Evolutionary conservation across 2,329 filamentous ascomycete species (phyloP), one percentile per base, ranked within the genome.

Genomic region (Atkinsonella texensis): DNA sequence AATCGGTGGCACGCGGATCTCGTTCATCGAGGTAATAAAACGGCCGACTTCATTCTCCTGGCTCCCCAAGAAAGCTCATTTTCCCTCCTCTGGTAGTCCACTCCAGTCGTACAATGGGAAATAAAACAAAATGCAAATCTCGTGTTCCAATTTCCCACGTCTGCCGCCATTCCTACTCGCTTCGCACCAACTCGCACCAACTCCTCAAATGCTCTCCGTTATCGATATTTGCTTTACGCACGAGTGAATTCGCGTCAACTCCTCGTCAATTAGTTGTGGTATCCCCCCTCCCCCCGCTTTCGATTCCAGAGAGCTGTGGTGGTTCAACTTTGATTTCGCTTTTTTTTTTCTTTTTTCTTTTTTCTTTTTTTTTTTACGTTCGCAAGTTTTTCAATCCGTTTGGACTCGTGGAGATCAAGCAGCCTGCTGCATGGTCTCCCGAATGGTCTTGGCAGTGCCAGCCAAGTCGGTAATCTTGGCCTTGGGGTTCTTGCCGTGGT

Each of bases 401-500:
- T 49, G 23, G 8, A 5, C 8, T 23, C 2, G 13, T 20, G 10
- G 41, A 12, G 2, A 28, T 50, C 33, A 47, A 39, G 53, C 50
- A 20, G 47, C 47, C 47, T 52, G 54, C 54, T 58, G 55, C 43
- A 57, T 53, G 15, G 51, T 48, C 23, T 55, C 53, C 13, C 51
- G 48, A 32, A 58, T 55, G 73, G 46, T 49, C 47, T 56, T 54
- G n/a, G 54, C 80, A 33, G 86, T 90, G 58, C 88, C 87, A 50
- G 84, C 83, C 10, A 95, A 78, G 64, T 91, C 81, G 20, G 89
- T 94, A 48, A 76, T 65, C 62, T 80, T 78, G 47, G 63, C 57
- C 48, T 62, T 59, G 46, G 65, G 63, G 55, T 67, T 88, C 77
- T 91, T 93, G 66, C 81, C 87, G 72, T 93, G 88, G 74, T 93